A percentile compares a stretch with the other conserved stretches of the same genome.
These are phyloP conservation scores for Trametes polyzona DNA, from an alignment of 1,284 basidiomycete species.

Conservation along the genomic window DNA sequence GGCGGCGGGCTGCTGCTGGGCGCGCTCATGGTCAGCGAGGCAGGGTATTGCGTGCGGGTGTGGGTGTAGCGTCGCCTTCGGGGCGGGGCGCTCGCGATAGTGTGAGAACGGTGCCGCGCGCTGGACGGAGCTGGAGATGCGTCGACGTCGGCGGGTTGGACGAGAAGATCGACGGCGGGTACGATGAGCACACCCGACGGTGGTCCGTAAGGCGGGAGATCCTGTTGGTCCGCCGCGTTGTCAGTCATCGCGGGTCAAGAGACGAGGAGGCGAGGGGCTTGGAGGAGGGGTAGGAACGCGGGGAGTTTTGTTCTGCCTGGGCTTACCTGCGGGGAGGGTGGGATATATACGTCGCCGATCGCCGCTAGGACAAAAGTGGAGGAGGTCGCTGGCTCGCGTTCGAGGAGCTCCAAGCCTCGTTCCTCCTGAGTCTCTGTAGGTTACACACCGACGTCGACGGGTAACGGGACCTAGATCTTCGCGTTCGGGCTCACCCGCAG, in stretches of 20 bases:
- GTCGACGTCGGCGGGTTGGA: not conserved
- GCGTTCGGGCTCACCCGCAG: not conserved
- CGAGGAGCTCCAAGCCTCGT: slow-evolving; percentile 6
- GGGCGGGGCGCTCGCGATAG: slow-evolving; percentile 3
- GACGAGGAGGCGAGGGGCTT: too few relatives aligned
- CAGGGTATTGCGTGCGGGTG: slow-evolving; percentile 1
- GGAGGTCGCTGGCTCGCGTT: not conserved
- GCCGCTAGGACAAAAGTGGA: slow-evolving; percentile 11
- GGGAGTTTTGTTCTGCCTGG: not conserved
- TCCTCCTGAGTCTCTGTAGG: not conserved
- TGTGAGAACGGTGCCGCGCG: slow-evolving; percentile 17
- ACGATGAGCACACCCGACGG: slow-evolving; percentile 8
- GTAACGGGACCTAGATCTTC: too few relatives aligned
- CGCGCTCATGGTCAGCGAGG: slow-evolving; percentile 20
- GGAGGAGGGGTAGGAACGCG: too few relatives aligned
- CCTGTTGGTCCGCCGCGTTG: slow-evolving; percentile 6
- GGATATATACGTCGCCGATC: slow-evolving; percentile 12
- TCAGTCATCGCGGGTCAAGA: not conserved
- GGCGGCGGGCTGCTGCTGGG: slow-evolving; percentile 27
- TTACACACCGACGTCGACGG: too few relatives aligned
- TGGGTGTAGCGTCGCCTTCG: slow-evolving; percentile 1
- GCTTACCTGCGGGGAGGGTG: slow-evolving; percentile 7
- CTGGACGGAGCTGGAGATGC: not conserved
- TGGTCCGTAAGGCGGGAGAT: slow-evolving; percentile 20
- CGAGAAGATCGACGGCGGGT: slow-evolving; percentile 3